A percentile compares a stretch with the other conserved stretches of the same genome.
phyloP scores from a whole-genome alignment of 768 basidiomycete species.

The Lentinula raphanica region DNA sequence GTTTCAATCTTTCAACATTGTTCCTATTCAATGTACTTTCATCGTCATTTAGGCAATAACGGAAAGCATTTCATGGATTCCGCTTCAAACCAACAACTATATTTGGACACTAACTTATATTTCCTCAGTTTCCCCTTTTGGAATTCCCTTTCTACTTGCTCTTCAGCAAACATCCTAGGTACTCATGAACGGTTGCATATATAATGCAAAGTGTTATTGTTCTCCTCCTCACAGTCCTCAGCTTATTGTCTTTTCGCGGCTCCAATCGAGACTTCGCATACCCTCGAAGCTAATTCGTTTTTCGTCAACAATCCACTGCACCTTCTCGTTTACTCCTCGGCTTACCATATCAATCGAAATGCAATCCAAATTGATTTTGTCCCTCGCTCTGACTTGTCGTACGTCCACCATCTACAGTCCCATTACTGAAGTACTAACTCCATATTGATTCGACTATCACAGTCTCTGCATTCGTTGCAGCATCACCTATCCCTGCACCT shows the following conservation, averaged over 20 bases:
- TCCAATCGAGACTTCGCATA: background rate
- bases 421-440: background rate
- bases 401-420: background rate
- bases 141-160: conserved; percentile 3
- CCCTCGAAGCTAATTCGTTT: background rate
- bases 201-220: conserved; percentile 1
- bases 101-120: background rate
- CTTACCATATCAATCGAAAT: background rate
- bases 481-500: background rate
- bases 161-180: background rate
- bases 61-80: background rate
- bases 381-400: background rate
- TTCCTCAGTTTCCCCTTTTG: background rate
- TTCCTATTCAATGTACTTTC: background rate
- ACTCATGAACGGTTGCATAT: background rate
- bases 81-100: background rate
- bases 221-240: background rate
- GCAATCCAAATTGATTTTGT: background rate
- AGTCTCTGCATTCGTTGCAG: conserved; percentile 4
- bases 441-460: too few relatives aligned
- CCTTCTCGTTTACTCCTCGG: background rate
- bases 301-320: background rate
- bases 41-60: background rate
- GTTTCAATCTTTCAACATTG: background rate
- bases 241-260: background rate